These are phyloP conservation scores for Condylostoma magnum DNA, from an alignment of 169 alveolate species.

Conservation along the genomic window DNA sequence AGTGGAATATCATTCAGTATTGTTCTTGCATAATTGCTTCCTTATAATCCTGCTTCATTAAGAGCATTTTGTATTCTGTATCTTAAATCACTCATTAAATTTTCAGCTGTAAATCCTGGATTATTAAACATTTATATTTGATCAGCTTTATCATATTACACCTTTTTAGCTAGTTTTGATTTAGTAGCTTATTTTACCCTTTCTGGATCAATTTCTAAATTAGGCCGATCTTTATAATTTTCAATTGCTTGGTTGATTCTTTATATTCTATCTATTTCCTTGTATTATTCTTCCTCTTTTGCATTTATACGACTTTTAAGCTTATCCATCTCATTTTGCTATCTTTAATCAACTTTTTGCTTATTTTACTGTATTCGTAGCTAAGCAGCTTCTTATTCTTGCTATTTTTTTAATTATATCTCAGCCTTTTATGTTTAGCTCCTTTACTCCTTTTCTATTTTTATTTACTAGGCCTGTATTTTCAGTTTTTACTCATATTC, in stretches of 20 bases:
- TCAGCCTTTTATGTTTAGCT: not conserved
- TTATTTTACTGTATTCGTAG: slow-evolving; percentile 22
- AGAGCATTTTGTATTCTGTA: slow-evolving; percentile 69
- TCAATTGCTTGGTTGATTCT: slow-evolving; percentile 73
- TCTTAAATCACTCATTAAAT: slow-evolving; percentile 82
- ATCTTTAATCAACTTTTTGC: slow-evolving; percentile 40
- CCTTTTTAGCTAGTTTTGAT: slow-evolving; percentile 74
- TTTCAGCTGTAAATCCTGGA: slow-evolving; percentile 75
- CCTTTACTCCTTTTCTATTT: not conserved
- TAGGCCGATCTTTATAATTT: slow-evolving; percentile 66
- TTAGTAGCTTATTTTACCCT: slow-evolving; percentile 61
- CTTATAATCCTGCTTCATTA: slow-evolving; percentile 82
- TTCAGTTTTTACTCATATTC: not conserved
- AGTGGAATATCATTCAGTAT: no score
- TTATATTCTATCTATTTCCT: slow-evolving; percentile 43
- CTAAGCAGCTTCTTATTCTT: slow-evolving; percentile 18
- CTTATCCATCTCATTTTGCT: slow-evolving; percentile 44
- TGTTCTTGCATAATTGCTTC: no score
- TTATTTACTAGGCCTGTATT: not conserved
- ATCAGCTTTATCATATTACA: slow-evolving; percentile 56
- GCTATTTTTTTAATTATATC: not conserved
- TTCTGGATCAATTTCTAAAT: slow-evolving; percentile 69
- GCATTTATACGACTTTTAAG: slow-evolving; percentile 45
- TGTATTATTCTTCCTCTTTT: slow-evolving; percentile 38
- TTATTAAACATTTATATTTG: not conserved